Evolutionary conservation across 352 stramenopile genomes (phyloP).

Genomic region (Phytophthora idaei): DNA sequence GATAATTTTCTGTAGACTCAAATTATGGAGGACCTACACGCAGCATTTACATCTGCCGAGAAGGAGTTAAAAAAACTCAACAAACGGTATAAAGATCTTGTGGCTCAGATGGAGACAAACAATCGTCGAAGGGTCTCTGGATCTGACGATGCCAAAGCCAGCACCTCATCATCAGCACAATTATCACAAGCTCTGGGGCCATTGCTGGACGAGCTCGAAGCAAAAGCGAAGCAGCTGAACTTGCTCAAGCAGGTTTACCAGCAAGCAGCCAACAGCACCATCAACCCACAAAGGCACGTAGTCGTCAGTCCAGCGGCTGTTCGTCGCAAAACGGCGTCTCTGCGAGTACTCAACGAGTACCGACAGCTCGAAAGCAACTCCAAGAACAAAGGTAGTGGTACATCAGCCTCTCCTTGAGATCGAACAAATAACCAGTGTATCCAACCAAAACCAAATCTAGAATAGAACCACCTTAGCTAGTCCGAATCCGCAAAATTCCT

Average conservation of each 20-base stretch:
- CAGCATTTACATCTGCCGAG: constrained; percentile 45
- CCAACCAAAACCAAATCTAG: background rate
- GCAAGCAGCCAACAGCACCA: constrained; percentile 58
- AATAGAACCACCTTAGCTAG: constrained; percentile 15
- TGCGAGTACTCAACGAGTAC: constrained; percentile 73
- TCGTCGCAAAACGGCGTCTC: constrained; percentile 62
- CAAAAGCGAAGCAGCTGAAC: constrained; percentile 71
- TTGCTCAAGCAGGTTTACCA: constrained; percentile 70
- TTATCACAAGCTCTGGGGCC: constrained; percentile 49
- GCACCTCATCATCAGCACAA: constrained; percentile 30
- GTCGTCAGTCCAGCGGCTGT: constrained; percentile 67
- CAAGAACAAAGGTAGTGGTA: constrained; percentile 40
- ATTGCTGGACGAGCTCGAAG: constrained; percentile 65
- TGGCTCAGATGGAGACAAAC: constrained; percentile 45
- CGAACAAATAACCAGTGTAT: background rate
- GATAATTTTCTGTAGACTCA: constrained; percentile 36
- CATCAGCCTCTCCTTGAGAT: constrained; percentile 11
- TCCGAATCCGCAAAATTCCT: constrained; percentile 37
- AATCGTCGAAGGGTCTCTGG: constrained; percentile 16
- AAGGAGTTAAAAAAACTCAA: constrained; percentile 58
- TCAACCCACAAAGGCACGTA: constrained; percentile 56
- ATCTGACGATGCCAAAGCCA: constrained; percentile 10
- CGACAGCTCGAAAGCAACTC: constrained; percentile 61
- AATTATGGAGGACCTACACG: constrained; percentile 64
- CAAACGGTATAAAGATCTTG: constrained; percentile 47